Conservation (phyloP, 331 rosid genomes). For the Stylosanthes scabra region DNA sequence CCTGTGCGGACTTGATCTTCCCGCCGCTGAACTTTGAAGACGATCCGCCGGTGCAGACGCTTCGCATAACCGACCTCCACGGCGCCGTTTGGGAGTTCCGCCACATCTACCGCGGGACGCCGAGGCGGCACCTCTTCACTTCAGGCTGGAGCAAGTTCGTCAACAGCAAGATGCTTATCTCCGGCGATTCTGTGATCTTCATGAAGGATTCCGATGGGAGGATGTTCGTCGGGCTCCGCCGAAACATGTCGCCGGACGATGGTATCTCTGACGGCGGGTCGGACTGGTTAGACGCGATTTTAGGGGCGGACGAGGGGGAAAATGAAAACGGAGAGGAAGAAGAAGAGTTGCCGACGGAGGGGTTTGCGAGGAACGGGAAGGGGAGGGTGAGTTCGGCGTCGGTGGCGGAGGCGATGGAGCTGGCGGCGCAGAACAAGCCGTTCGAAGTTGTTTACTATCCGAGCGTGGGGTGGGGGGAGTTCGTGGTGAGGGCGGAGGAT, state of each 20-base stretch:
- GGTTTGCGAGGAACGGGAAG: slow-evolving; percentile 51
- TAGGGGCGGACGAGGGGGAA: slow-evolving; percentile 34
- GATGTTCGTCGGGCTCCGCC: slow-evolving; percentile 70
- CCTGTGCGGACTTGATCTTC: slow-evolving; percentile 72
- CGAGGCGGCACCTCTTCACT: slow-evolving; percentile 83
- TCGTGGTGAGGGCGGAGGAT: slow-evolving; percentile 66
- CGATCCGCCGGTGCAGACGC: slow-evolving; percentile 72
- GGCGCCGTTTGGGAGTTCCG: slow-evolving; percentile 73
- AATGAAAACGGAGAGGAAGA: not conserved
- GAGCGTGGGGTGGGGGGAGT: slow-evolving; percentile 61
- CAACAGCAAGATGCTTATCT: slow-evolving; percentile 69
- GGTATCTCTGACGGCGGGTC: slow-evolving; percentile 19
- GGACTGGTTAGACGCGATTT: not conserved
- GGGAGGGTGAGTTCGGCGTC: slow-evolving; percentile 47
- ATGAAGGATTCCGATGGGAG: slow-evolving; percentile 47
- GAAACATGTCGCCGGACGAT: slow-evolving; percentile 36
- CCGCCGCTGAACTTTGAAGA: slow-evolving; percentile 62
- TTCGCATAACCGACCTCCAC: slow-evolving; percentile 62
- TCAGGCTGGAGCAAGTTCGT: slow-evolving; percentile 93
- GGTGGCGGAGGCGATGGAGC: slow-evolving; percentile 62
- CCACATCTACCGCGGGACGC: slow-evolving; percentile 82
- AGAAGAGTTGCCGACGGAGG: slow-evolving; percentile 25
- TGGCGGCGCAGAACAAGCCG: slow-evolving; percentile 56
- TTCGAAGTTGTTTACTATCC: slow-evolving; percentile 83
- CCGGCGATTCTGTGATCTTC: slow-evolving; percentile 79